Evolutionary conservation across 129 eudicot species (phyloP).

Genomic region (Lonicera japonica): DNA sequence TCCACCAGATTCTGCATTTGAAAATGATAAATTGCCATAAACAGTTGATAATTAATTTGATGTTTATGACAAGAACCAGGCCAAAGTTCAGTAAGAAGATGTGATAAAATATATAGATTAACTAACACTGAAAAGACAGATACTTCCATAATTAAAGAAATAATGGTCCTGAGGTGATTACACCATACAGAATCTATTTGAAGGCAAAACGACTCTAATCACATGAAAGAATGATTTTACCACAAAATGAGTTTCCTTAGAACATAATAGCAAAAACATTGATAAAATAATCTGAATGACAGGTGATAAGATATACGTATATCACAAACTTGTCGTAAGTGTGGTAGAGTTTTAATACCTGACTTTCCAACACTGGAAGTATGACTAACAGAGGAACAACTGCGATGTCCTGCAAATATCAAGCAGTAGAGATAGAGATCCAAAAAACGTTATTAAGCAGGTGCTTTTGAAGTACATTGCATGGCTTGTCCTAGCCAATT

Average conservation of each 20-base stretch:
- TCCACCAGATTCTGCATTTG: conserved; percentile 53
- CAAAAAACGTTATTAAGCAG: conserved; percentile 20
- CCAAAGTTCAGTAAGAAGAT: not conserved
- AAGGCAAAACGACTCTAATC: too few species aligned
- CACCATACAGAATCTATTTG: too few species aligned
- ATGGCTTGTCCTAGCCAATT: conserved; percentile 14
- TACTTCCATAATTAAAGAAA: too few species aligned
- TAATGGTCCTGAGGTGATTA: too few species aligned
- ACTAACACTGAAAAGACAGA: not conserved
- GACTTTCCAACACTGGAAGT: conserved; percentile 93
- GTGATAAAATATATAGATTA: not conserved
- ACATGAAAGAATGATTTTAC: too few species aligned
- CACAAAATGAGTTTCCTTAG: too few species aligned
- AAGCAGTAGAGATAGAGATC: conserved; percentile 24
- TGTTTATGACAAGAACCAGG: not conserved
- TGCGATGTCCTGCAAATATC: conserved; percentile 86
- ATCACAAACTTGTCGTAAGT: too few species aligned
- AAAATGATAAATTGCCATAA: not conserved
- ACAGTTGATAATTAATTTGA: not conserved
- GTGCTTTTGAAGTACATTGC: conserved; percentile 8
- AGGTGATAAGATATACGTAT: too few species aligned
- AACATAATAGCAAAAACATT: too few species aligned
- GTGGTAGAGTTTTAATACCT: conserved; percentile 33
- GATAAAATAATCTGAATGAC: too few species aligned
- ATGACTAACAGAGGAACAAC: conserved; percentile 97